Base-by-base conservation (phyloP, 768 basidiomycete genomes). In the Boletus edulis region DNA sequence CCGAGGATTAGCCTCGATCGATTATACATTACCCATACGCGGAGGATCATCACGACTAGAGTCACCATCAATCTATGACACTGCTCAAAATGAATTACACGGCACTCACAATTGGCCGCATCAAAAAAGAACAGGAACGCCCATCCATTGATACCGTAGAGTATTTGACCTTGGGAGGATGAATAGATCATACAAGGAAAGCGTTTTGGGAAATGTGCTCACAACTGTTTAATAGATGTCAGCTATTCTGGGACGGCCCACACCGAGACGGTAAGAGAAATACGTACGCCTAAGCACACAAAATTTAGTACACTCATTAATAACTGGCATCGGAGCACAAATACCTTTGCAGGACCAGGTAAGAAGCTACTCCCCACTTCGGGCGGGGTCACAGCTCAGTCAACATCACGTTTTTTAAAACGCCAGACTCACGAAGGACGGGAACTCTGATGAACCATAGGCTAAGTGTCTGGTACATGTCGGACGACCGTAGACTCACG, bases 11-110 rank as follows among this genome's bases (percentile, higher is more conserved):
- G 15, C 18, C 11, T 49, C 4, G 56, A 53, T n/a, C 51, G 39
- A 24, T 27, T 43, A 17, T 56, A 53, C 46, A 54, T 41, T 15
- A 29, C 32, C 52, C 52, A 54, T 14, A 54, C 13, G 12, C 46
- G 46, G 22, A 50, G 34, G 20, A 50, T 58, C 57, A 50, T 51
- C 12, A 48, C 17, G 3, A 41, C 57, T 58, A n/a, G 5, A 14
- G 27, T 31, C 24, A 15, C 9, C 32, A 41, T 49, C 22, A 13
- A 27, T 8, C 9, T 8, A 10, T 8, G 29, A 29, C 29, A 29
- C 29, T 29, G 29, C 29, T 29, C 29, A 29, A 29, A 29, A 9
- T 2, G 29, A 29, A 29, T 29, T 9, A 29, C 29, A 29, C 29
- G 8, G 2, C 29, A 54, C 55, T 42, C 20, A 56, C 55, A 12